These are phyloP conservation scores for Hortiboletus campestris DNA, from an alignment of 768 basidiomycete species.

Conservation along the genomic window DNA sequence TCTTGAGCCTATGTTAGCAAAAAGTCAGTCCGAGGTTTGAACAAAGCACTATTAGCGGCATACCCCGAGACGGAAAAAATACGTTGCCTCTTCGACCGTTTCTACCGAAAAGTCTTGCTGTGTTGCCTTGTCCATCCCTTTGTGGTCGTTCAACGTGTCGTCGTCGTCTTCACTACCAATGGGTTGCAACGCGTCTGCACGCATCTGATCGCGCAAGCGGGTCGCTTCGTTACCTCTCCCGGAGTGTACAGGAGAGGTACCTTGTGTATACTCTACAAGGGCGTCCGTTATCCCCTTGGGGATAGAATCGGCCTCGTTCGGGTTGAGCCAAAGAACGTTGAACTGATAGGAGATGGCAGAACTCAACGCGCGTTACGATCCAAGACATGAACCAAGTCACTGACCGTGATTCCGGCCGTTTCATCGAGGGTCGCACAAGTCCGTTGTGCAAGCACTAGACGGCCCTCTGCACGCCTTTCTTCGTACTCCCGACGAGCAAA, in stretches of 20 bases:
- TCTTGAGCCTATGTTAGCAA: conserved; percentile 57
- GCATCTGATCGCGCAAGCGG: conserved; percentile 74
- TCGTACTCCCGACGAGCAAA: conserved; percentile 72
- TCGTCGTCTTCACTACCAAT: conserved; percentile 36
- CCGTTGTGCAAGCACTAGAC: conserved; percentile 66
- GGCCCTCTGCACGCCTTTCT: conserved; percentile 69
- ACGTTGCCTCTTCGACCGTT: conserved; percentile 60
- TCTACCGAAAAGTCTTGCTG: conserved; percentile 47
- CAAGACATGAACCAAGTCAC: not conserved
- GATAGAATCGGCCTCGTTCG: conserved; percentile 60
- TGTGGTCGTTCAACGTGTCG: conserved; percentile 24
- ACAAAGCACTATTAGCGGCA: conserved; percentile 20
- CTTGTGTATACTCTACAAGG: conserved; percentile 41
- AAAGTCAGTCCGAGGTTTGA: conserved; percentile 11
- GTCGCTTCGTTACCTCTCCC: conserved; percentile 29
- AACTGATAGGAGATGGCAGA: conserved; percentile 46
- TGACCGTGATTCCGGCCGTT: conserved; percentile 56
- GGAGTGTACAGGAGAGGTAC: conserved; percentile 3
- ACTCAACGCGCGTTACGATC: conserved; percentile 7
- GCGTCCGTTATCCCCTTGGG: conserved; percentile 64
- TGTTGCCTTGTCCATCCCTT: conserved; percentile 17
- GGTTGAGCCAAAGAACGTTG: conserved; percentile 78
- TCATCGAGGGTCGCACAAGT: conserved; percentile 79
- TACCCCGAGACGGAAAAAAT: conserved; percentile 68
- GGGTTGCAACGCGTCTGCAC: conserved; percentile 64